Base-by-base conservation (phyloP, 192 early-diverging fungal genomes). In the Podila clonocystis region DNA sequence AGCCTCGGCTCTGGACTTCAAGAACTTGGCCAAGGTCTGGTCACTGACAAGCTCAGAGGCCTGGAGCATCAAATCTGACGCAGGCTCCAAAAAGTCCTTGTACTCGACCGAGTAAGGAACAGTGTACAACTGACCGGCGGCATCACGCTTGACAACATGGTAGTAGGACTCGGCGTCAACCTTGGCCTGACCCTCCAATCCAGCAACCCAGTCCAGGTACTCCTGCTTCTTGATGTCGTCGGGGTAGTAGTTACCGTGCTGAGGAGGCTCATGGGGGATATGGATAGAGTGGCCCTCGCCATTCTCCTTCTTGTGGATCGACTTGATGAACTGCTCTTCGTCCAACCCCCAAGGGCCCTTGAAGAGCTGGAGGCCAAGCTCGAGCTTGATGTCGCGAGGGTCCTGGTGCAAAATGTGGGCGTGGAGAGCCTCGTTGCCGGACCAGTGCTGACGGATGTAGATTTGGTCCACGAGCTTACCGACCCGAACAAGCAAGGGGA, bases 401-500 rank as follows among this genome's bases (percentile, higher is more conserved):
- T 79, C 66, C 11, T 69, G 52, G 2, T 34, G 20, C 20, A 59
- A 33, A 49, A 94, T 83, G 49, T 88, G 52, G n/a, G 84, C 33
- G 60, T 87, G 87, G 19, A 93, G 77, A 6, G 50, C 68, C 50
- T 87, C 68, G 63, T 90, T 91, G 1, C 91, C 88, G 11, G 85
- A 70, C 93, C 91, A 93, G 22, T 84, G 85, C 75, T 94, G 93
- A 45, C 86, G 82, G 67, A 90, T 87, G 65, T 91, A 94, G 52
- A 91, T 84, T 28, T 79, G 58, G 76, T 88, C 87, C 38, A 94
- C 75, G 30, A 90, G 63, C 58, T 92, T 89, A 4, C 88, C 87
- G 31, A 85, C 90, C 48, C 90, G 80, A 34, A 91, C 86, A 15
- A 94, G 71, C 62, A 90, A 87, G 29, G 87, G 86, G 33, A 94